phyloP scores from a whole-genome alignment of 2,329 filamentous ascomycete genomes.

The Trichoderma afroharzianum region DNA sequence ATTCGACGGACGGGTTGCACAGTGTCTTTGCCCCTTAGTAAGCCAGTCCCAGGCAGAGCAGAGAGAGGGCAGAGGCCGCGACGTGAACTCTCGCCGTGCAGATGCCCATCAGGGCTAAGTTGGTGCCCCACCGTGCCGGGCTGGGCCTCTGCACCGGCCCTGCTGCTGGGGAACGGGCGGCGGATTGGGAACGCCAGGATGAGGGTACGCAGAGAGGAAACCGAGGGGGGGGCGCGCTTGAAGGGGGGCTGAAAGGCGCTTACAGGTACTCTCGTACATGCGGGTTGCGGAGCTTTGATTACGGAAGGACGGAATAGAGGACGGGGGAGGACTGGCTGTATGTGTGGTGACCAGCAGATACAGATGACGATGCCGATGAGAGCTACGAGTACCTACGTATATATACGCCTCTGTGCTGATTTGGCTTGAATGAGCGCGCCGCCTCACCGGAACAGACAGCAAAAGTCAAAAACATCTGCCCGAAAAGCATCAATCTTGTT shows the following conservation, averaged over 20 bases:
- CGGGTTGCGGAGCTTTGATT: not conserved
- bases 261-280: not conserved
- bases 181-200: not conserved
- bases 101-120: slow-evolving; percentile 1
- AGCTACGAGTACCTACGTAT: not conserved
- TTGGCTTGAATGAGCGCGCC: not conserved
- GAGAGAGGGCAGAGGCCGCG: not conserved
- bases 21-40: not conserved
- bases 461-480: not conserved
- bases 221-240: not conserved
- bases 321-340: too few relatives aligned
- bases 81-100: not conserved
- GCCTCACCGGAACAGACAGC: not conserved
- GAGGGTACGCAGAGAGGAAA: not conserved
- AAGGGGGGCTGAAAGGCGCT: slow-evolving; percentile 1
- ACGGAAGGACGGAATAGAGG: not conserved
- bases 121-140: slow-evolving; percentile 8
- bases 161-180: slow-evolving; percentile 9
- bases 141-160: slow-evolving; percentile 10
- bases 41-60: not conserved
- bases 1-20: too few relatives aligned
- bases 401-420: not conserved
- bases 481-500: not conserved
- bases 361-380: not conserved
- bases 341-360: not conserved